Conservation (phyloP, 192 early-diverging fungal species). For the Backusella westeae region DNA sequence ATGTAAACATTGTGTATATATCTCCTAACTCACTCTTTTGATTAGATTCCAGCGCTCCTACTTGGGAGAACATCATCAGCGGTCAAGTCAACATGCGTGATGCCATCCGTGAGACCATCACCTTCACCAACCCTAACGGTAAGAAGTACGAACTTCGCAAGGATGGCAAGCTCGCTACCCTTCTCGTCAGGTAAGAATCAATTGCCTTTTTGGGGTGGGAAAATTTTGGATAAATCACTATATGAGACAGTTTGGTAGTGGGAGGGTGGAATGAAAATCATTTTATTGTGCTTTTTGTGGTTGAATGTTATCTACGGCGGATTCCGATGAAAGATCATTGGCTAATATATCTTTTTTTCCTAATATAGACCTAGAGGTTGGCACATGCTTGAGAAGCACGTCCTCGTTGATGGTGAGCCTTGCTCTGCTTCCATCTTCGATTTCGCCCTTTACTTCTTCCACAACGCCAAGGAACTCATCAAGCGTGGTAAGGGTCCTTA, state of each 20-base stretch:
- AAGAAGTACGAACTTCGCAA: conserved; percentile 93
- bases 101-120: conserved; percentile 84
- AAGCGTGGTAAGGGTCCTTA: conserved; percentile 92
- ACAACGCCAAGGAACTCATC: conserved; percentile 87
- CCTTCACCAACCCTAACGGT: conserved; percentile 84
- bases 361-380: conserved; percentile 86
- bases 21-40: background rate
- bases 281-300: background rate
- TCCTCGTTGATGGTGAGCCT: conserved; percentile 89
- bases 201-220: background rate
- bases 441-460: conserved; percentile 98
- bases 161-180: conserved; percentile 86
- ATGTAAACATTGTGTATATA: background rate
- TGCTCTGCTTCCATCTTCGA: conserved; percentile 97
- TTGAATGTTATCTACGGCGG: conserved; percentile 10
- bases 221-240: conserved; percentile 1
- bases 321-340: conserved; percentile 3
- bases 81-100: conserved; percentile 96
- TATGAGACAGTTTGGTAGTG: background rate
- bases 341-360: background rate
- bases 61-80: conserved; percentile 90
- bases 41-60: conserved; percentile 92
- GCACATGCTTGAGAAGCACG: conserved; percentile 98
- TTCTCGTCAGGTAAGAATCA: conserved; percentile 75
- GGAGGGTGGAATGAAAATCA: background rate